Conservation (phyloP, 768 basidiomycete genomes). For the Tremella fuciformis region DNA sequence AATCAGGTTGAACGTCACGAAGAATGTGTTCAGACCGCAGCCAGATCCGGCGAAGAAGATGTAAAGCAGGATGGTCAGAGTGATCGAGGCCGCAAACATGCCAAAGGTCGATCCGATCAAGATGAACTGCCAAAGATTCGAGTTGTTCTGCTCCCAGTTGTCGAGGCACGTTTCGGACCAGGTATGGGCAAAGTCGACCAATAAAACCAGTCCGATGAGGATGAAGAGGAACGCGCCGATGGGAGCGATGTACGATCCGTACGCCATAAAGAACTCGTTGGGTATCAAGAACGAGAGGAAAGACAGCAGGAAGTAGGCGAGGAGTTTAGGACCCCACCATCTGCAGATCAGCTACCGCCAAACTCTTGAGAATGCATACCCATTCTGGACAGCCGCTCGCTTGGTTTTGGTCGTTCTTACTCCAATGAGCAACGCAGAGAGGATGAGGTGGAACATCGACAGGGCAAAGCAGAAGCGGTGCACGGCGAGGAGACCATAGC, state of each 20-base stretch:
- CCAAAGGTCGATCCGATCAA: slow-evolving; percentile 87
- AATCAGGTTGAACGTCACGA: slow-evolving; percentile 90
- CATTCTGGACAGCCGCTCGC: slow-evolving; percentile 93
- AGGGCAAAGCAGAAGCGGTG: slow-evolving; percentile 97
- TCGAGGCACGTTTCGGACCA: slow-evolving; percentile 97
- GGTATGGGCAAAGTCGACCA: slow-evolving; percentile 97
- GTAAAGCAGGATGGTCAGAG: slow-evolving; percentile 83
- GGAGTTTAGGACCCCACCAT: slow-evolving; percentile 98
- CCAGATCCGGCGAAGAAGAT: slow-evolving; percentile 83
- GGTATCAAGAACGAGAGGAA: slow-evolving; percentile 88
- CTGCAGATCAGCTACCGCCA: slow-evolving; percentile 53
- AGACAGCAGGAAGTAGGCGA: slow-evolving; percentile 80
- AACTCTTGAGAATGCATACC: slow-evolving; percentile 58
- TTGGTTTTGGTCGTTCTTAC: slow-evolving; percentile 87
- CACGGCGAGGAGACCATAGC: slow-evolving; percentile 93
- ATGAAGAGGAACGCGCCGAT: slow-evolving; percentile 94
- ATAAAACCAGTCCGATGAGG: slow-evolving; percentile 90
- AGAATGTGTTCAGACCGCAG: slow-evolving; percentile 91
- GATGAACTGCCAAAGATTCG: slow-evolving; percentile 92
- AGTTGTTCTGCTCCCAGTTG: slow-evolving; percentile 85
- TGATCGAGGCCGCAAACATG: slow-evolving; percentile 79
- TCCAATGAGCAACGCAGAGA: slow-evolving; percentile 75
- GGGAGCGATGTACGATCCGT: slow-evolving; percentile 84
- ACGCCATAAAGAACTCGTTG: slow-evolving; percentile 96
- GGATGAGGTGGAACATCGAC: slow-evolving; percentile 77